Base-by-base conservation (phyloP, 192 early-diverging fungal species). In the Coemansia sp. region DNA sequence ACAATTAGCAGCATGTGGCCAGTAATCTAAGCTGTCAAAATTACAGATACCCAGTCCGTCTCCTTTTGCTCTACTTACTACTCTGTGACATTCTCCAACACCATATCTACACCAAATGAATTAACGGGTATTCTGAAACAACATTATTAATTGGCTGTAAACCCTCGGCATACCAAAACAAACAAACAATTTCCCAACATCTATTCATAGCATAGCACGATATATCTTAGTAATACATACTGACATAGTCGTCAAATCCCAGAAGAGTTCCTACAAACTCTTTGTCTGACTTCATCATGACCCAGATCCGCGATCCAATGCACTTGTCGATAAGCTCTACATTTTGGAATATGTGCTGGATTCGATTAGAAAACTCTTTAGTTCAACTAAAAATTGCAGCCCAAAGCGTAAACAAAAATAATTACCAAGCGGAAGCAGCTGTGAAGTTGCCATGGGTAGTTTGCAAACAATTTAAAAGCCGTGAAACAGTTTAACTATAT, bases 201-300 rank as follows among this genome's bases (percentile, higher is more conserved):
- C 8, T 24, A 24, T 4, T 21, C 0, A 53, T 10, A 19, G 22
- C 18, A n/a, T 22, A 38, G 30, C 30, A 0, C 6, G 19, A 21
- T 4, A 18, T 22, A 21, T 3, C 8, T 19, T 33, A 35, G 5
- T 1, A 23, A 88, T 84, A 71, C 69, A 31, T 55, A 71, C 69
- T 98, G 63, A 97, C 95, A 82, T 87, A 99, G 77, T 99, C 97
- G 67, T 99, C 97, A 76, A 99, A 99, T n/a, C 93, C 94, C 4
- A 94, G 81, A 56, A 99, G 82, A 16, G 92, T 95, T 8, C 97
- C 97, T 18, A 88, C 87, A 70, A 99, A 99, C 79, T 99, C 97
- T 81, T 92, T 95, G 60, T 97, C 93, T 18, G 85, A 83, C 82
- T 97, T 97, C 94, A 99, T 95, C 42, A 97, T 72, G 1, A 99